These are phyloP conservation scores for Drosera spatulata DNA, from an alignment of 179 eudicot species.

Conservation along the genomic window DNA sequence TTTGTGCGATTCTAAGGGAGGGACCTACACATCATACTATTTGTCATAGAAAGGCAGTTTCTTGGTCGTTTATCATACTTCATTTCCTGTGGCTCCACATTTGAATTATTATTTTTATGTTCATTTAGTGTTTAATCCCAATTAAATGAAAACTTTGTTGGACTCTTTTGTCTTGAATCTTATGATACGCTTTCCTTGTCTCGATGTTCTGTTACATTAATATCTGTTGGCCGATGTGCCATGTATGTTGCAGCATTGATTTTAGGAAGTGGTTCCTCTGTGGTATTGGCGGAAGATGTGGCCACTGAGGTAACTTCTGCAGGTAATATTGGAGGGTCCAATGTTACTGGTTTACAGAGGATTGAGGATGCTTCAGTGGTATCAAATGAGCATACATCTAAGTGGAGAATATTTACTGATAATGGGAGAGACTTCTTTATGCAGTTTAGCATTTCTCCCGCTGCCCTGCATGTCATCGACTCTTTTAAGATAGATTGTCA, in stretches of 20 bases:
- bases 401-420: conserved; percentile 93
- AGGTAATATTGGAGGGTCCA: conserved; percentile 16
- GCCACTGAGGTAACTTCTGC: conserved; percentile 28
- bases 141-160: background rate
- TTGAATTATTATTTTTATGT: background rate
- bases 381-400: conserved; percentile 82
- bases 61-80: background rate
- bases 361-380: conserved; percentile 79
- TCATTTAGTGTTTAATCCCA: background rate
- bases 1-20: too few relatives aligned
- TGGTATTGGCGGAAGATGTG: conserved; percentile 57
- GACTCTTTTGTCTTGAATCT: background rate
- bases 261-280: conserved; percentile 34
- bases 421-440: conserved; percentile 58
- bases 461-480: too few relatives aligned
- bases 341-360: conserved; percentile 34
- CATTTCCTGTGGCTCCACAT: background rate
- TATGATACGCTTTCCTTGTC: background rate
- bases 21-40: background rate
- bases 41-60: background rate
- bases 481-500: too few relatives aligned
- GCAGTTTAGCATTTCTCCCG: conserved; percentile 18
- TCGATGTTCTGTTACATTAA: background rate
- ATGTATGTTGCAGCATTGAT: conserved; percentile 31
- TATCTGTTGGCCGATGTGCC: background rate